Conservation (phyloP, 805 yeast genomes). For the Kodamaea jinghongensis region DNA sequence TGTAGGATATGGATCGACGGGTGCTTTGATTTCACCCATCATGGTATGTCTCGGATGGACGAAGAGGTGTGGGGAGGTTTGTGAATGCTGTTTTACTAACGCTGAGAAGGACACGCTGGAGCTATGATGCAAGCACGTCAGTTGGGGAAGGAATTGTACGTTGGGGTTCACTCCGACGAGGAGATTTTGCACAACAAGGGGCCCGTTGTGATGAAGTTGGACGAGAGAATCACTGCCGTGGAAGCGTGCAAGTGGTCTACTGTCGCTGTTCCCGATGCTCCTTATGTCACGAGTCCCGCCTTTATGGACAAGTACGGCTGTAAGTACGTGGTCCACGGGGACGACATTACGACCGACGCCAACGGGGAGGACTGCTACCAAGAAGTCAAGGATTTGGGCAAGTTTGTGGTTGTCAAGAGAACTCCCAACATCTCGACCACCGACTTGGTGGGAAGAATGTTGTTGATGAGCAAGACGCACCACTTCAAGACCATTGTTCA, state of each 20-base stretch:
- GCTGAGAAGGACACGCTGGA: constrained; percentile 68
- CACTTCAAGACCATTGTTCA: constrained; percentile 42
- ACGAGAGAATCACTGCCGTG: constrained; percentile 81
- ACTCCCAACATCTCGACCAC: constrained; percentile 95
- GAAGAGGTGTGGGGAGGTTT: background rate
- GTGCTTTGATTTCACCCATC: constrained; percentile 96
- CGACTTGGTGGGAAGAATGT: constrained; percentile 87
- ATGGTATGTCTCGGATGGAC: constrained; percentile 49
- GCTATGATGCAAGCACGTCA: constrained; percentile 92
- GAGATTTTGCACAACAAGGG: constrained; percentile 85
- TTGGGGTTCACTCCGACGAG: constrained; percentile 91
- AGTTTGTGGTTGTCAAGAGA: constrained; percentile 86
- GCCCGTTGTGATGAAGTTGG: constrained; percentile 84
- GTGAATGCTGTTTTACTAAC: too few species aligned
- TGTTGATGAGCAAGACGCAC: constrained; percentile 57
- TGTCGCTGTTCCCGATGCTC: constrained; percentile 69
- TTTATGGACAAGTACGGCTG: constrained; percentile 76
- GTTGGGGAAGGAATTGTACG: constrained; percentile 69
- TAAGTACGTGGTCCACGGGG: constrained; percentile 95
- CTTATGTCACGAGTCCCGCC: constrained; percentile 86
- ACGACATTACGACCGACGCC: constrained; percentile 95
- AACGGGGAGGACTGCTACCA: constrained; percentile 93
- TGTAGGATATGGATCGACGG: constrained; percentile 92
- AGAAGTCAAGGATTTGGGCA: constrained; percentile 75
- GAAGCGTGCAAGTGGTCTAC: constrained; percentile 90